phyloP scores from a whole-genome alignment of 805 yeast species.

The Nakazawaea ambrosiae region DNA sequence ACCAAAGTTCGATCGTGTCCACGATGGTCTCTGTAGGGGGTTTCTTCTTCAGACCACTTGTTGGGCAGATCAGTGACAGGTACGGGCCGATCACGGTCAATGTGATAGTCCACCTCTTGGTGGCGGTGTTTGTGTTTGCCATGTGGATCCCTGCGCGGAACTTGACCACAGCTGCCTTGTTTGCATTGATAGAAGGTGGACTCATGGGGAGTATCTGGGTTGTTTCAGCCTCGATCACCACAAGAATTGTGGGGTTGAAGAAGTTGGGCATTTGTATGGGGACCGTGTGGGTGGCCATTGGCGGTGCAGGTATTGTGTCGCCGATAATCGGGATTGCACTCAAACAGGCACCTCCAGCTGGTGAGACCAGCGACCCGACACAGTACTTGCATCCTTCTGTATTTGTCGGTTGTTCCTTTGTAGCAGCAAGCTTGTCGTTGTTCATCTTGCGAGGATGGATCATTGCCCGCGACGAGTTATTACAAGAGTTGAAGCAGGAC shows the following conservation, averaged over 20 bases:
- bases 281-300: constrained; percentile 40
- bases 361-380: constrained; percentile 28
- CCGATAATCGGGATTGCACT: constrained; percentile 55
- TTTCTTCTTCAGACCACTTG: constrained; percentile 45
- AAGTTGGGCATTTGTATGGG: constrained; percentile 46
- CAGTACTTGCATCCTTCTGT: constrained; percentile 49
- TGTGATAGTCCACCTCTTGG: constrained; percentile 28
- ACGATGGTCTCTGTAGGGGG: constrained; percentile 58
- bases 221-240: constrained; percentile 41
- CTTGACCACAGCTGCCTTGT: constrained; percentile 45
- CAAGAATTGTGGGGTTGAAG: constrained; percentile 46
- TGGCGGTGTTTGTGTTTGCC: constrained; percentile 34
- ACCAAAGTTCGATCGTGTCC: constrained; percentile 50
- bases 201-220: constrained; percentile 60
- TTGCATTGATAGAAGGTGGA: constrained; percentile 46
- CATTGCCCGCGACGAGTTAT: constrained; percentile 36
- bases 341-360: constrained; percentile 24
- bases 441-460: constrained; percentile 48
- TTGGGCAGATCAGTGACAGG: constrained; percentile 44
- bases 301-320: constrained; percentile 43
- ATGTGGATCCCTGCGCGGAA: constrained; percentile 56
- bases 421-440: constrained; percentile 35
- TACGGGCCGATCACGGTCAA: constrained; percentile 46
- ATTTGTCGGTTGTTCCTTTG: constrained; percentile 51
- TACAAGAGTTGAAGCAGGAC: constrained; percentile 15